Conservation (phyloP, 1,139 yeast genomes). For the Saccharomyces uvarum region DNA sequence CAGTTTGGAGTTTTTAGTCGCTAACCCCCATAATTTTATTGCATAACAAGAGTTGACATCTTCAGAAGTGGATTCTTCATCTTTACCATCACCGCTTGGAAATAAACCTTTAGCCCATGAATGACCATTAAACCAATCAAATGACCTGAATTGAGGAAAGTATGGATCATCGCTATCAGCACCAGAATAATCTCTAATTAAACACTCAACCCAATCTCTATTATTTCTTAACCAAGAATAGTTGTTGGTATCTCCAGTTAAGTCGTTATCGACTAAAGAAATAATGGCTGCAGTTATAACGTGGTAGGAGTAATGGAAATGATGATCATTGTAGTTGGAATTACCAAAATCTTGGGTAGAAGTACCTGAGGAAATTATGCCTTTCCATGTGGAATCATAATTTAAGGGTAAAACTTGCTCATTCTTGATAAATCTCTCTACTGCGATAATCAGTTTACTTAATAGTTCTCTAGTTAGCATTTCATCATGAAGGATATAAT, state of each 20-base stretch:
- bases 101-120: conserved; percentile 77
- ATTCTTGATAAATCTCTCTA: conserved; percentile 52
- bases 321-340: conserved; percentile 72
- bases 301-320: conserved; percentile 75
- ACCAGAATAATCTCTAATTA: conserved; percentile 65
- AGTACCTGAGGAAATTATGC: conserved; percentile 59
- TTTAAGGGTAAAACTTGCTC: conserved; percentile 48
- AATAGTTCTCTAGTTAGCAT: conserved; percentile 41
- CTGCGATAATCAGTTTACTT: conserved; percentile 49
- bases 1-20: conserved; percentile 46
- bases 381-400: conserved; percentile 66
- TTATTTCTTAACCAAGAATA: conserved; percentile 48
- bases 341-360: conserved; percentile 61
- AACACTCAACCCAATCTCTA: conserved; percentile 49
- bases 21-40: conserved; percentile 60
- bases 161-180: conserved; percentile 47
- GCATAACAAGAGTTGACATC: conserved; percentile 71
- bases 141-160: conserved; percentile 70
- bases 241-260: conserved; percentile 24
- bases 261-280: conserved; percentile 44
- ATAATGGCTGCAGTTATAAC: conserved; percentile 65
- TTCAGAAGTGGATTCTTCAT: conserved; percentile 71
- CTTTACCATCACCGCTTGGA: conserved; percentile 70
- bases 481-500: conserved; percentile 46
- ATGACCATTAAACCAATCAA: conserved; percentile 75